Evolutionary conservation across 2,329 filamentous ascomycete genomes (phyloP).

Genomic region (Sclerotinia subarctica): DNA sequence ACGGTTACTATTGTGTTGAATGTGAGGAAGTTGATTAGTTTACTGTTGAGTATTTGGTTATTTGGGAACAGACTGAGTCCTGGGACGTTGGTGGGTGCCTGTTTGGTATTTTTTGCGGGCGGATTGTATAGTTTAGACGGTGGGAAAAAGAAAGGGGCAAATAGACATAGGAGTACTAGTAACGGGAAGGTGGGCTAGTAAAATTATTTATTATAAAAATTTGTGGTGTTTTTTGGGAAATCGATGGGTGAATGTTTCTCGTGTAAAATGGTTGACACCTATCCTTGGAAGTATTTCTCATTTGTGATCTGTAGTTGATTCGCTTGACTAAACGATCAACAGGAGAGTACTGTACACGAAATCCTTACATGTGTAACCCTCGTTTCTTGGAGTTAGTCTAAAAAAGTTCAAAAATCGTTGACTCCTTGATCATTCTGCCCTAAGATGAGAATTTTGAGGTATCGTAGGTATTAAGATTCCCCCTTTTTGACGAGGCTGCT

Average conservation of each 20-base stretch:
- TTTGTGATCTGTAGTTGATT: background rate
- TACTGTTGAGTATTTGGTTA: conserved; percentile 86
- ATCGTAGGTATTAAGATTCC: background rate
- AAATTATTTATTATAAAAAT: conserved; percentile 10
- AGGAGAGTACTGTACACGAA: background rate
- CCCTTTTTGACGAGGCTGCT: background rate
- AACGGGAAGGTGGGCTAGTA: conserved; percentile 20
- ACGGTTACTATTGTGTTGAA: conserved; percentile 97
- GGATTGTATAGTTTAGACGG: conserved; percentile 80
- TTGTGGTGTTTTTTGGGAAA: conserved; percentile 29
- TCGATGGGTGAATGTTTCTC: too few species aligned
- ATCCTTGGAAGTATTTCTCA: background rate
- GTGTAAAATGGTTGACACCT: background rate
- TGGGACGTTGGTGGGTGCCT: conserved; percentile 76
- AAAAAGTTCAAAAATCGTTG: background rate
- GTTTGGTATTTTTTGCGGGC: conserved; percentile 86
- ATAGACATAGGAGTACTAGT: conserved; percentile 9
- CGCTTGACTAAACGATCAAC: background rate
- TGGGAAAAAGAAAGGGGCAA: conserved; percentile 11
- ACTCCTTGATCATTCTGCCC: background rate
- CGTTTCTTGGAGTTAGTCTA: too few species aligned
- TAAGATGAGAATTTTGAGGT: too few species aligned
- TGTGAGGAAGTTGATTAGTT: conserved; percentile 87
- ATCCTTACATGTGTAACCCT: background rate
- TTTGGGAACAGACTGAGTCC: conserved; percentile 81